phyloP scores from a whole-genome alignment of 768 basidiomycete genomes.

The Pleurotus sapidus region DNA sequence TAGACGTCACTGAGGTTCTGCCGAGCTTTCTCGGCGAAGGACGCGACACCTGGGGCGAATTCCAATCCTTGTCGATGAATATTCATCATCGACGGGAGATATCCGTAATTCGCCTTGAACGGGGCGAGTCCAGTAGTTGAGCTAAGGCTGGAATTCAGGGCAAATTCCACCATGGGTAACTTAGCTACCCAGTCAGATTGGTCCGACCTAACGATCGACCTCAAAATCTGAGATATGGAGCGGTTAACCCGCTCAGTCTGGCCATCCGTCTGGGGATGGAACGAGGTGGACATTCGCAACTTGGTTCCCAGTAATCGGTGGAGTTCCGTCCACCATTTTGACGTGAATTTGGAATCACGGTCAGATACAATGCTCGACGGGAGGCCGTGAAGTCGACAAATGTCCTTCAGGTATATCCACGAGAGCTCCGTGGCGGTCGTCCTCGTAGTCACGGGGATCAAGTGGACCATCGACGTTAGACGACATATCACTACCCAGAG shows the following conservation, averaged over 20 bases:
- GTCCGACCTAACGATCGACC: conserved; percentile 16
- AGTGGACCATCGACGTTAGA: conserved; percentile 29
- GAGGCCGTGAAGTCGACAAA: conserved; percentile 28
- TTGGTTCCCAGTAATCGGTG: conserved; percentile 23
- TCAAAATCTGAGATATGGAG: conserved; percentile 27
- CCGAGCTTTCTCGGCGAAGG: conserved; percentile 20
- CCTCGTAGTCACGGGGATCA: conserved; percentile 23
- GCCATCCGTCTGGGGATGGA: conserved; percentile 40
- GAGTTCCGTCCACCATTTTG: conserved; percentile 29
- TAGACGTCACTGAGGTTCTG: no score
- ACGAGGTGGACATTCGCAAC: conserved; percentile 32
- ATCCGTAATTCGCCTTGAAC: no score
- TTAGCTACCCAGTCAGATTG: conserved; percentile 30
- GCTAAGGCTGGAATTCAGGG: conserved; percentile 27
- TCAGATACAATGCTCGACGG: conserved; percentile 28
- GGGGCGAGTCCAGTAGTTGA: conserved; percentile 1
- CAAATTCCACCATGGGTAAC: no score
- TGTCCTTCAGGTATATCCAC: conserved; percentile 24
- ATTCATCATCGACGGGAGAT: conserved; percentile 19
- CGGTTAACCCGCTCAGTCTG: conserved; percentile 24
- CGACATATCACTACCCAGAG: conserved; percentile 27
- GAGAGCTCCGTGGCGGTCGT: conserved; percentile 23
- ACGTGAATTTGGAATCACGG: conserved; percentile 31
- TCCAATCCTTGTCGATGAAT: neutral
- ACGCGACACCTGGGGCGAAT: conserved; percentile 16